phyloP scores from a whole-genome alignment of 106 monocot genomes.

The Dioscorea alata region DNA sequence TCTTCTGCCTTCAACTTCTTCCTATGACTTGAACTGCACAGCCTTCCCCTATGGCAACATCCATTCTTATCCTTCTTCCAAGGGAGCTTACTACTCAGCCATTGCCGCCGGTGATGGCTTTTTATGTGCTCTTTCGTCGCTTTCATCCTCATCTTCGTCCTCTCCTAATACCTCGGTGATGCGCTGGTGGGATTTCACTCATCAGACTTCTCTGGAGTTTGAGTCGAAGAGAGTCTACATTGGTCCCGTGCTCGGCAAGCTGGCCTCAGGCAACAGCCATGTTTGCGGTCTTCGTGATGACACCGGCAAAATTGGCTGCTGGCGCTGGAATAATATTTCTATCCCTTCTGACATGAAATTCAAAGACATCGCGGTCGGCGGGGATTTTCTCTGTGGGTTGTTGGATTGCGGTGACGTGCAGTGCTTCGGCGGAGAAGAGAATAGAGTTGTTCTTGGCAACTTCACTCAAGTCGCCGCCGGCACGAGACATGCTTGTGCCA shows the following conservation, averaged over 20 bases:
- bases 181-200: conserved; percentile 76
- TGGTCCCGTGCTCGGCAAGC: conserved; percentile 25
- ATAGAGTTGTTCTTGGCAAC: conserved; percentile 27
- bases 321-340: conserved; percentile 58
- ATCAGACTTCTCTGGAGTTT: neutral
- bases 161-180: conserved; percentile 17
- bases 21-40: conserved; percentile 55
- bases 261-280: conserved; percentile 49
- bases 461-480: conserved; percentile 51
- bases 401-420: conserved; percentile 4
- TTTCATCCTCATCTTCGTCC: neutral
- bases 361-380: conserved; percentile 56
- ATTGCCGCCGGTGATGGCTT: conserved; percentile 76
- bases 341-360: conserved; percentile 12
- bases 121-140: conserved; percentile 56
- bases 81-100: conserved; percentile 35
- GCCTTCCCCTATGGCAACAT: conserved; percentile 13
- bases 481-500: conserved; percentile 49
- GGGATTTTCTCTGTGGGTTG: conserved; percentile 62
- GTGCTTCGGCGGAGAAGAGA: conserved; percentile 59
- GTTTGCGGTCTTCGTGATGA: conserved; percentile 61
- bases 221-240: conserved; percentile 41
- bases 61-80: conserved; percentile 26
- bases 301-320: conserved; percentile 29
- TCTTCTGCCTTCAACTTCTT: conserved; percentile 14